Conservation (phyloP, 441 rosid genomes). For the Pelargonium myrrhifolium region DNA sequence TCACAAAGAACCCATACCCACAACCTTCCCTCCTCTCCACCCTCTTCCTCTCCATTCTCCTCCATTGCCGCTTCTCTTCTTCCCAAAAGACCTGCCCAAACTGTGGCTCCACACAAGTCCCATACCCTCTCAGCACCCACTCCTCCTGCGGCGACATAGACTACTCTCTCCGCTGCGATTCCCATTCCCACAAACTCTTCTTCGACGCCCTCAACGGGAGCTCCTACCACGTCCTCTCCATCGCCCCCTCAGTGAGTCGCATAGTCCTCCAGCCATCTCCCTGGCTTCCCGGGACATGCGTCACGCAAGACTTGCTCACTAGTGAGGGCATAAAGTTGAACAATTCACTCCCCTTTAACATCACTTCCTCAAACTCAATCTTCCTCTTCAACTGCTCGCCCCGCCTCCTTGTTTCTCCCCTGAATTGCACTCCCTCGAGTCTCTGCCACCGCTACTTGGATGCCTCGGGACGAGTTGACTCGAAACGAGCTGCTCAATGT, state of each 20-base stretch:
- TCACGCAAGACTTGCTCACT: slow-evolving; percentile 34
- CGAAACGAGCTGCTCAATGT: slow-evolving; percentile 34
- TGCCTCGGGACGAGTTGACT: slow-evolving; percentile 33
- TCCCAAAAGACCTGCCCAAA: slow-evolving; percentile 38
- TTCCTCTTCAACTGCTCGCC: slow-evolving; percentile 58
- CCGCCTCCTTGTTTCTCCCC: slow-evolving; percentile 45
- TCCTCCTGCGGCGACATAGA: slow-evolving; percentile 45
- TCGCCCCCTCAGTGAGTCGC: slow-evolving; percentile 31
- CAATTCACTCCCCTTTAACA: slow-evolving; percentile 52
- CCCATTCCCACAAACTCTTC: slow-evolving; percentile 33
- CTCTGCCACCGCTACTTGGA: slow-evolving; percentile 54
- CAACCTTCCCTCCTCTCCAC: slow-evolving; percentile 13
- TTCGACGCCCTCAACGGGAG: slow-evolving; percentile 41
- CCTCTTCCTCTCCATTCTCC: slow-evolving; percentile 15
- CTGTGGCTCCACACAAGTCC: slow-evolving; percentile 41
- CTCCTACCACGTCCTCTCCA: slow-evolving; percentile 40
- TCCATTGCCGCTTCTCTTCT: slow-evolving; percentile 16
- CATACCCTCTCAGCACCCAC: slow-evolving; percentile 56
- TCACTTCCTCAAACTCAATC: slow-evolving; percentile 51
- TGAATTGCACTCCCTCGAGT: slow-evolving; percentile 51
- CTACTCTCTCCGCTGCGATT: slow-evolving; percentile 44
- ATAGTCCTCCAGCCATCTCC: slow-evolving; percentile 48
- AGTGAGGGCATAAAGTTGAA: slow-evolving; percentile 46
- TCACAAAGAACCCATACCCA: slow-evolving; percentile 8
- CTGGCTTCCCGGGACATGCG: slow-evolving; percentile 34